Evolutionary conservation across 345 rosid species (phyloP).

Genomic region (Citrus reticulata): DNA sequence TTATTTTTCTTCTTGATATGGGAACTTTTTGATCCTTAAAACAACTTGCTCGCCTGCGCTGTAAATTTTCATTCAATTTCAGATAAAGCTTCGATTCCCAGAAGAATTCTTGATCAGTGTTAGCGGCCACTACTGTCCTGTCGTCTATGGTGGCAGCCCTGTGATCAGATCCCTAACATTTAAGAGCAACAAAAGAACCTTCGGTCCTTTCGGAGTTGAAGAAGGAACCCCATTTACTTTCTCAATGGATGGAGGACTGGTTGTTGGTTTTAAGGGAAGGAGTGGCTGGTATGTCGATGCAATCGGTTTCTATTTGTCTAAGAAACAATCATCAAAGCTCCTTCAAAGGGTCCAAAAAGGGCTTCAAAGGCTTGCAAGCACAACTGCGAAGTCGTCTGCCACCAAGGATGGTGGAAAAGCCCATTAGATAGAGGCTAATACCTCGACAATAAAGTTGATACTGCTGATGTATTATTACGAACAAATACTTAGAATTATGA

Average conservation of each 20-base stretch:
- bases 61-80: not conserved
- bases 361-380: conserved; percentile 47
- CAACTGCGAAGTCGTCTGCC: conserved; percentile 2
- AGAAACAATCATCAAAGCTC: conserved; percentile 38
- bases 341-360: conserved; percentile 45
- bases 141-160: conserved; percentile 52
- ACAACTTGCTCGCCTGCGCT: not conserved
- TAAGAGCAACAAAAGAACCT: conserved; percentile 57
- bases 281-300: conserved; percentile 77
- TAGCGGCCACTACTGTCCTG: conserved; percentile 56
- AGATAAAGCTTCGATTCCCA: conserved; percentile 74
- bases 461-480: not conserved
- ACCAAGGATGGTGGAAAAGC: not conserved
- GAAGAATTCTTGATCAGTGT: conserved; percentile 58
- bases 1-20: not conserved
- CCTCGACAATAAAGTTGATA: not conserved
- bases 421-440: not conserved
- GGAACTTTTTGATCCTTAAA: too few species aligned
- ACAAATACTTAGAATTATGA: not conserved
- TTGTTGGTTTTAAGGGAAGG: conserved; percentile 67
- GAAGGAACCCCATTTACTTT: conserved; percentile 71
- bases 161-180: conserved; percentile 70
- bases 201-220: conserved; percentile 69
- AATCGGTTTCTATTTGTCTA: conserved; percentile 54
- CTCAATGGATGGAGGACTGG: conserved; percentile 45